Evolutionary conservation across 2,329 filamentous ascomycete species (phyloP), one percentile per base, ranked within the genome.

Genomic region (Juglanconis sp.): DNA sequence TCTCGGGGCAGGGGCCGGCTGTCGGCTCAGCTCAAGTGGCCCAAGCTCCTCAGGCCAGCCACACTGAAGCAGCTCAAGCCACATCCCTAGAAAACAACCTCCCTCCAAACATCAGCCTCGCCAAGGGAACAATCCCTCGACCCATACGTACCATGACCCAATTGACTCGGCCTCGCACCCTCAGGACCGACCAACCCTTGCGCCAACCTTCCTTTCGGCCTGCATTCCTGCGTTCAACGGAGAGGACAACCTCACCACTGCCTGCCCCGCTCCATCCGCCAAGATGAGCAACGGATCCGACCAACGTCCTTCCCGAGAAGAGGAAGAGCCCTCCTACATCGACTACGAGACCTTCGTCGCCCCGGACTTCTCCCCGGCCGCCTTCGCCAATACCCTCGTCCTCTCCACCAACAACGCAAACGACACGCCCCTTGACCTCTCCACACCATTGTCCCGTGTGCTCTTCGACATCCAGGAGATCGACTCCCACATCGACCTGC

Each of bases 391-490:
- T 74, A 85, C 86, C 32, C 87, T 99, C 61, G 90, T 98, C 53
- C 86, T 93, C 60, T 83, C 88, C 44, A 98, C 94, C 58, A 98
- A 98, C 79, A 96, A 97, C 76, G 83, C 92, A 61, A 91, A 89
- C 66, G 95, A 98, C 76, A 88, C 88, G 1, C 90, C 92, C 6
- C 85, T 98, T 68, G 95, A 99, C 74, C 89, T 99, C 60, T 94
- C 92, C 5, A 98, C 95, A 15, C 94, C 95, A 3, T 83, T 99
- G 52, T 96, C 93, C 5, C 87, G 92, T 57, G 93, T 97, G 5
- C 86, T 98, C 6, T 99, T 99, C 76, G 95, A 99, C 75, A 88
- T 95, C 3, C 95, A 98, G 72, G 95, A 98, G 75, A 89, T 99
- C 66, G 94, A 98, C 76, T 96, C 93, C 0, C 92, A 96, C 72